These are phyloP conservation scores for Teunomyces panamensis DNA, from an alignment of 805 yeast species.

Conservation along the genomic window DNA sequence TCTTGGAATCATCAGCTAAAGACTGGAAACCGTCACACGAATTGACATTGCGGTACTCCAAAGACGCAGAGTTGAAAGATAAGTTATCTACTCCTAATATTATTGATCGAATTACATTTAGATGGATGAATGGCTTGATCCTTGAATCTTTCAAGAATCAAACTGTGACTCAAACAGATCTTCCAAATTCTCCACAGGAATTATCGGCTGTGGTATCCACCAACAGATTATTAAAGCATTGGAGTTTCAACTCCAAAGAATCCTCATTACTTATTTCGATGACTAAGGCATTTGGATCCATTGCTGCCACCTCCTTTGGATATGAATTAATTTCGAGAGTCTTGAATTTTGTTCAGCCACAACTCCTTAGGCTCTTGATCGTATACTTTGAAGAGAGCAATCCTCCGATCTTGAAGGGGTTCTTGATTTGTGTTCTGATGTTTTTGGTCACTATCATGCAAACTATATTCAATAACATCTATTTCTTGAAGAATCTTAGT, in stretches of 20 bases:
- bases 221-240: constrained; percentile 12
- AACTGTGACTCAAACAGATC: constrained; percentile 32
- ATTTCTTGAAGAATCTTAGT: constrained; percentile 51
- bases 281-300: constrained; percentile 24
- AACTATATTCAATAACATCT: constrained; percentile 67
- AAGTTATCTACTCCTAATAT: constrained; percentile 25
- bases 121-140: constrained; percentile 48
- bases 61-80: constrained; percentile 1
- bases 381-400: constrained; percentile 50
- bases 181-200: constrained; percentile 27
- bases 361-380: constrained; percentile 66
- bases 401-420: constrained; percentile 54
- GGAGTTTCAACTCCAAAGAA: constrained; percentile 11
- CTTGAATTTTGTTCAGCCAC: constrained; percentile 75
- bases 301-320: constrained; percentile 18
- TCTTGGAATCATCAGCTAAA: constrained; percentile 33
- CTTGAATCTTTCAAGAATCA: constrained; percentile 36
- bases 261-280: constrained; percentile 17
- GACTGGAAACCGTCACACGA: constrained; percentile 41
- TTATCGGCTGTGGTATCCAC: constrained; percentile 21
- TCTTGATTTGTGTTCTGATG: constrained; percentile 60
- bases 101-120: constrained; percentile 40
- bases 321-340: constrained; percentile 22
- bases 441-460: constrained; percentile 58
- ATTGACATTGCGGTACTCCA: constrained; percentile 27